A percentile compares a stretch with the other conserved stretches of the same genome.
These are phyloP conservation scores for Megacollybia marginata DNA, from an alignment of 768 basidiomycete species.

Conservation along the genomic window DNA sequence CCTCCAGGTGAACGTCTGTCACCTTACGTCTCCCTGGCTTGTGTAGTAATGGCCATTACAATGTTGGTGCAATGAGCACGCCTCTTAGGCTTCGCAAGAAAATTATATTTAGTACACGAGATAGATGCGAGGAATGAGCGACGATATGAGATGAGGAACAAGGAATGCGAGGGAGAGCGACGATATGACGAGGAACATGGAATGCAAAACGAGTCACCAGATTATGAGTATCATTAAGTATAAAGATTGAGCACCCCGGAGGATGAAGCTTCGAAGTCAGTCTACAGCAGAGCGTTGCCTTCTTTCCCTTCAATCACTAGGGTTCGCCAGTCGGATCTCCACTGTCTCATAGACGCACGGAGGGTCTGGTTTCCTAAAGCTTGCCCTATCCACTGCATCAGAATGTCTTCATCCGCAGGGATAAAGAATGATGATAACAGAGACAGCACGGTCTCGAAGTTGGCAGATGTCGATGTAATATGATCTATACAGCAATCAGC, in stretches of 20 bases:
- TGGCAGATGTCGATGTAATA: conserved; percentile 70
- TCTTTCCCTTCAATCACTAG: conserved; percentile 64
- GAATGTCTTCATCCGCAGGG: conserved; percentile 78
- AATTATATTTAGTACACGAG: background rate
- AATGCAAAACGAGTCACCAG: too few relatives aligned
- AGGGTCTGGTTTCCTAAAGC: conserved; percentile 56
- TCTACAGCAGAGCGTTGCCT: conserved; percentile 48
- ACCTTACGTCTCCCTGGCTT: conserved; percentile 92
- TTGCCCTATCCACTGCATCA: conserved; percentile 77
- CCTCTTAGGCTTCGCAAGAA: too few relatives aligned
- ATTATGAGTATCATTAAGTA: too few relatives aligned
- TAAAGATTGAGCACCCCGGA: background rate
- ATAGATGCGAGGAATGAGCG: background rate
- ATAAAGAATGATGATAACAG: conserved; percentile 92
- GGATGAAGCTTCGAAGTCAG: background rate
- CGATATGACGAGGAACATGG: background rate
- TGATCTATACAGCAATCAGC: conserved; percentile 52
- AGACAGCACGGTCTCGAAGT: conserved; percentile 89
- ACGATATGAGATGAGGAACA: background rate
- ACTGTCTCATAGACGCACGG: conserved; percentile 57
- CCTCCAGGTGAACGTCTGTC: conserved; percentile 84
- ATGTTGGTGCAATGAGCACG: conserved; percentile 24
- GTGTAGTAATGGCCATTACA: conserved; percentile 84
- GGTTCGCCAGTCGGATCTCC: conserved; percentile 76
- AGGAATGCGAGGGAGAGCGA: background rate